Evolutionary conservation across 2,329 filamentous ascomycete genomes (phyloP), one percentile per base, ranked within the genome.

Genomic region (Colletotrichum cuscutae): DNA sequence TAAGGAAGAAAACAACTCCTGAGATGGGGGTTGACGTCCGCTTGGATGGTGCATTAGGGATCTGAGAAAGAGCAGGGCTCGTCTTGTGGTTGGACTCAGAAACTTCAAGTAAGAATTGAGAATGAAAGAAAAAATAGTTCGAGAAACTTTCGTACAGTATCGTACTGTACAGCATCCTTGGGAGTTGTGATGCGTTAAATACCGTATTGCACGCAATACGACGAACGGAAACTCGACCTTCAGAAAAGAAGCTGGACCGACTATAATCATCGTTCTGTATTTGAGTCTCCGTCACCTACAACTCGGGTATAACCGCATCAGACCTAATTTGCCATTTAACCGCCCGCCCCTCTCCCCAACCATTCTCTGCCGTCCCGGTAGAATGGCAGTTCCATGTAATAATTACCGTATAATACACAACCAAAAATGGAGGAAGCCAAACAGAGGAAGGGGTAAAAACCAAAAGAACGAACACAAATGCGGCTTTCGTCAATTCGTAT

Each of bases 401-500:
- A 30, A 28, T n/a, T 54, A 26, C 22, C 49, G 22, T 54, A 64
- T 37, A 54, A n/a, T 64, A 37, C 22, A 64, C 49, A 24, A 4
- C 52, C 53, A 56, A 15, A 15, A 6, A 28, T 19, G 32, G 11
- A 13, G 13, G 15, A 7, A 56, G 28, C 22, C 53, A 56, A 56
- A 26, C 9, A 11, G 11, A 28, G 22, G 1, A 56, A 26, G 5
- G 32, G 56, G 35, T 22, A 30, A 35, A 67, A 57, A 68, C 5
- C 5, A 24, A 63, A 60, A 35, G 30, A 32, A 28, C 7, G 19
- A 13, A 62, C 15, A 59, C 12, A 26, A 22, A 53, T 56, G 6
- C 60, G 56, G 56, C 67, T 73, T 73, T 73, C 71, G 67, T 73
- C 37, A 73, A 65, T 52, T 73, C 66, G 57, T 73, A 49, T 65